Percentiles rank a stretch among this genome's conserved stretches.
Evolutionary conservation across 2,329 filamentous ascomycete species (phyloP).

Genomic region (Leptographium wingfieldii): DNA sequence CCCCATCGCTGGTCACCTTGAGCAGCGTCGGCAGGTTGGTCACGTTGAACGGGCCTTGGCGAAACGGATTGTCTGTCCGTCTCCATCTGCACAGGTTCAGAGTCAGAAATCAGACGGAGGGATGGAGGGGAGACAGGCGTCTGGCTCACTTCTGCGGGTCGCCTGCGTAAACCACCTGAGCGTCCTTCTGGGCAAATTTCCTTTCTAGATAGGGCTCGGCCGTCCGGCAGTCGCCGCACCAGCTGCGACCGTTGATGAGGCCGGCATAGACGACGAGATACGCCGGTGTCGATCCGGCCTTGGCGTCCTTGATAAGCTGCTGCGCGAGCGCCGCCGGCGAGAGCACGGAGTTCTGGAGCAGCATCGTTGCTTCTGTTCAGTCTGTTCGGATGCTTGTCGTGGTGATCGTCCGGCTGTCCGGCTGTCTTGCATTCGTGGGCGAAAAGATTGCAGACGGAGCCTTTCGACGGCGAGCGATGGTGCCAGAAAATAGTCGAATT

Average conservation of each 20-base stretch:
- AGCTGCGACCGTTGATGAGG: constrained; percentile 1
- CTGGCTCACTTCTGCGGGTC: not conserved
- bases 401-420: not conserved
- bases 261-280: constrained; percentile 2
- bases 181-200: constrained; percentile 1
- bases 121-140: not conserved
- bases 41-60: not conserved
- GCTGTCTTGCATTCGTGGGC: not conserved
- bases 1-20: constrained; percentile 2
- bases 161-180: not conserved
- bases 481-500: not conserved
- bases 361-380: not conserved
- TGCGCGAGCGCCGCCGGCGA: not conserved
- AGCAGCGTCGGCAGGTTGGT: constrained; percentile 3
- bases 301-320: not conserved
- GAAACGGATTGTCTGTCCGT: not conserved
- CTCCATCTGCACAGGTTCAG: not conserved
- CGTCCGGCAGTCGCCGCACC: constrained; percentile 3
- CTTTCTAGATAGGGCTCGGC: not conserved
- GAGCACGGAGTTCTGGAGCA: not conserved
- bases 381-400: not conserved
- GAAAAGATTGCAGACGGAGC: not conserved
- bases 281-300: not conserved
- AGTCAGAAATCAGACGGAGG: not conserved
- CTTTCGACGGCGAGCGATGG: not conserved